phyloP scores from a whole-genome alignment of 2,329 filamentous ascomycete species.

The Phialophora expanda region DNA sequence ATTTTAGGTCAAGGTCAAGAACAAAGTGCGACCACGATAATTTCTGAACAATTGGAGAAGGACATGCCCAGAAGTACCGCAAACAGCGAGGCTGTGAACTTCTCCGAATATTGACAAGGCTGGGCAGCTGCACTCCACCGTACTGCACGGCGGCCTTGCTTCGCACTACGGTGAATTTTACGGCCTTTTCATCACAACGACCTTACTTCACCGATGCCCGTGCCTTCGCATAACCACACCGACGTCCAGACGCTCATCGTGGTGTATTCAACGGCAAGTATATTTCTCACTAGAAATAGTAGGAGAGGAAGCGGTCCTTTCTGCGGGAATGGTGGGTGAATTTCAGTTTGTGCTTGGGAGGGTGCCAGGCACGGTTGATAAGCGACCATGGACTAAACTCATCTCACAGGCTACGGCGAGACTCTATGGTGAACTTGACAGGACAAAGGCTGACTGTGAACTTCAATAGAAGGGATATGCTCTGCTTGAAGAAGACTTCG shows the following conservation, averaged over 20 bases:
- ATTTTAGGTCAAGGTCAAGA: not conserved
- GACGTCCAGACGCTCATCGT: not conserved
- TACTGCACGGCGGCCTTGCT: not conserved
- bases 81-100: constrained; percentile 8
- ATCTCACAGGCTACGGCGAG: not conserved
- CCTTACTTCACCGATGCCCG: not conserved
- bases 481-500: not conserved
- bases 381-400: not conserved
- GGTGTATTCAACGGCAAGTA: not conserved
- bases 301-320: not conserved
- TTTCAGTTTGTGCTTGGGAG: not conserved
- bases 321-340: not conserved
- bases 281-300: not conserved
- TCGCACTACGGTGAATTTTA: constrained; percentile 1
- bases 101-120: constrained; percentile 6
- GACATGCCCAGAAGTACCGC: not conserved
- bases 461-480: not conserved
- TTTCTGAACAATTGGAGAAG: constrained; percentile 1
- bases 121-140: constrained; percentile 1
- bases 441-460: not conserved
- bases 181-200: not conserved
- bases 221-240: not conserved
- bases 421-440: not conserved
- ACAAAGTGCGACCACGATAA: not conserved
- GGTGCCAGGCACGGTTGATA: not conserved